These are phyloP conservation scores for Apostasia ramifera DNA, from an alignment of 106 monocot genomes.

Conservation along the genomic window DNA sequence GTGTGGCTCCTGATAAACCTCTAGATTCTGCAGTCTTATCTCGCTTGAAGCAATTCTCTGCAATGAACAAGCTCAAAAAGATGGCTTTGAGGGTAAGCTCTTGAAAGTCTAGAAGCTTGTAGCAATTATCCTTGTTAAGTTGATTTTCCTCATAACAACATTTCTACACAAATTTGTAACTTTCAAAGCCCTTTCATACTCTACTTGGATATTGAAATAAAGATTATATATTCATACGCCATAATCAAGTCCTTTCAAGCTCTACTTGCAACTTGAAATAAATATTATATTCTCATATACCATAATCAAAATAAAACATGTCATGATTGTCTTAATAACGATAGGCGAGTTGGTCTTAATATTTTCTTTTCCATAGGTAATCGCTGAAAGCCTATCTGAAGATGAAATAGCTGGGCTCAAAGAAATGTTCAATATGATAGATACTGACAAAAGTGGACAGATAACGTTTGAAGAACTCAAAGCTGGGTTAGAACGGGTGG, in stretches of 20 bases:
- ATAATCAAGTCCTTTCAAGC: too few species aligned
- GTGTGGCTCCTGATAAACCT: slow-evolving; percentile 18
- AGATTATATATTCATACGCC: too few species aligned
- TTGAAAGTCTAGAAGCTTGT: neutral
- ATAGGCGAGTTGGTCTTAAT: neutral
- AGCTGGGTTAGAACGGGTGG: slow-evolving; percentile 7
- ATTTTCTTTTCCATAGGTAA: slow-evolving; percentile 5
- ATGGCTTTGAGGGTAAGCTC: slow-evolving; percentile 23
- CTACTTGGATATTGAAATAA: too few species aligned
- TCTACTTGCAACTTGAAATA: too few species aligned
- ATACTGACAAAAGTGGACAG: slow-evolving; percentile 14
- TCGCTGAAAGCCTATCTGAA: slow-evolving; percentile 15
- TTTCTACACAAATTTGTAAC: too few species aligned
- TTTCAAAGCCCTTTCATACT: too few species aligned
- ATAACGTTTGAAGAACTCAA: slow-evolving; percentile 16
- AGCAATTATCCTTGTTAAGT: neutral
- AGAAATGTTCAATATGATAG: slow-evolving; percentile 14
- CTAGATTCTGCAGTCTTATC: slow-evolving; percentile 21
- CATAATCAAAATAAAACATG: too few species aligned
- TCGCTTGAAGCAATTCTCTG: slow-evolving; percentile 22
- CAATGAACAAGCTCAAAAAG: slow-evolving; percentile 28
- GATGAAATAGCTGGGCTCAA: slow-evolving; percentile 18
- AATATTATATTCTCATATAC: too few species aligned
- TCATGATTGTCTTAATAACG: too few species aligned
- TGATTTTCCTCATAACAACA: neutral